phyloP scores from a whole-genome alignment of 202 grass and related monocot species.

The Panicum virgatum region DNA sequence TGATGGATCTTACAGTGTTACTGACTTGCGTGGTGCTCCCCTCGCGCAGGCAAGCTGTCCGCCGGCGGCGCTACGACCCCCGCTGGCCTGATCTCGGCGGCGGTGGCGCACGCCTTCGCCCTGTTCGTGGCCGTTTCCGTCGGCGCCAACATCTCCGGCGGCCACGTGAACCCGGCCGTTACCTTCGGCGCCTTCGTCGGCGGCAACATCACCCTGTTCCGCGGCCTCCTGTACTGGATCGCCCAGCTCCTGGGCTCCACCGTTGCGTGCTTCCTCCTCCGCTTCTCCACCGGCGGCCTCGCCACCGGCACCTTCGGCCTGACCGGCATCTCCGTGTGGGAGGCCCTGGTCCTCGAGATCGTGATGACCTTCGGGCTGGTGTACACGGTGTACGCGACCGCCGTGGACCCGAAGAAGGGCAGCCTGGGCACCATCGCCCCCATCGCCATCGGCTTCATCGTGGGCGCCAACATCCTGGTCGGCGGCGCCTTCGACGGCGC shows the following conservation, averaged over 20 bases:
- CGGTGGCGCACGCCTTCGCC: slow-evolving; percentile 78
- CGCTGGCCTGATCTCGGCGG: slow-evolving; percentile 55
- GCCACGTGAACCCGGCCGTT: slow-evolving; percentile 91
- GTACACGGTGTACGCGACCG: slow-evolving; percentile 92
- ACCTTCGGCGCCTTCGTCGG: slow-evolving; percentile 89
- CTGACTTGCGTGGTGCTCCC: too few relatives aligned
- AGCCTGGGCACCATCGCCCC: slow-evolving; percentile 81
- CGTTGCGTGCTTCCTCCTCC: slow-evolving; percentile 75
- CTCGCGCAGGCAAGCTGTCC: slow-evolving; percentile 59
- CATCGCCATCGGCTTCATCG: slow-evolving; percentile 91
- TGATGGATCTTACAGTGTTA: slow-evolving; percentile 17
- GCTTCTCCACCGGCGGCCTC: slow-evolving; percentile 70
- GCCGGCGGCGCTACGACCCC: slow-evolving; percentile 41
- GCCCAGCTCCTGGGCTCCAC: slow-evolving; percentile 85
- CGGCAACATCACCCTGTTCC: slow-evolving; percentile 92
- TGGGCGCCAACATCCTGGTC: slow-evolving; percentile 82
- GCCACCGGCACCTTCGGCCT: slow-evolving; percentile 67
- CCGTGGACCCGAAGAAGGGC: slow-evolving; percentile 83
- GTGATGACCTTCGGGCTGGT: slow-evolving; percentile 97
- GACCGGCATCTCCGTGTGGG: slow-evolving; percentile 52
- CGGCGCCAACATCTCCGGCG: slow-evolving; percentile 91
- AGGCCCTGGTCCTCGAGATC: slow-evolving; percentile 80
- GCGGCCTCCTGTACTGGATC: slow-evolving; percentile 81
- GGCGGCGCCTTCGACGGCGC: slow-evolving; percentile 82
- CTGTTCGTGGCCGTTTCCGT: slow-evolving; percentile 89